phyloP scores from a whole-genome alignment of 345 rosid genomes.

The Syzygium grande region DNA sequence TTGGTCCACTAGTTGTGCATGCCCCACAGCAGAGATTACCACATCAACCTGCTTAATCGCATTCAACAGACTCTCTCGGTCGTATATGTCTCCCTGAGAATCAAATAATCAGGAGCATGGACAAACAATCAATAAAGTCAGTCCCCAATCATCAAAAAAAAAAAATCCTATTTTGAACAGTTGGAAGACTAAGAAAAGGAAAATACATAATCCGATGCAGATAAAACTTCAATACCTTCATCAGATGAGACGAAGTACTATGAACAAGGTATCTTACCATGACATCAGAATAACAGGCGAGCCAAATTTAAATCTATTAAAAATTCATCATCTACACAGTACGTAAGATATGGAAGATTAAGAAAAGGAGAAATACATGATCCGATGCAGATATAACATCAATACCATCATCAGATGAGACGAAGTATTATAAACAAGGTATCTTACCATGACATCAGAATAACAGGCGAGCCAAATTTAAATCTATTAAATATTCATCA shows the following conservation, averaged over 20 bases:
- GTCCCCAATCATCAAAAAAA: not conserved
- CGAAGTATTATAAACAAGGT: not conserved
- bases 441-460: not conserved
- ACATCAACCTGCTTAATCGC: constrained; percentile 2
- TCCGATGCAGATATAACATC: not conserved
- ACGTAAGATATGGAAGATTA: not conserved
- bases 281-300: no score
- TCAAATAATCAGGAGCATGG: not conserved
- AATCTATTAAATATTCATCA: no score
- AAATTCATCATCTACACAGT: no score
- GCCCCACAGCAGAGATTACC: constrained; percentile 6
- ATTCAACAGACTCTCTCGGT: constrained; percentile 1
- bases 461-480: no score
- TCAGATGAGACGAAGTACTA: not conserved
- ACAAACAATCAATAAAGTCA: not conserved
- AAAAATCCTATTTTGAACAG: not conserved
- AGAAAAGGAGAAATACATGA: not conserved
- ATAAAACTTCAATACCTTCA: not conserved
- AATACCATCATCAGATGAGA: not conserved
- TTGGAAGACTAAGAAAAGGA: not conserved
- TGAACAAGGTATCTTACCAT: not conserved
- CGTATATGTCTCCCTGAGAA: constrained; percentile 1
- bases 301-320: no score
- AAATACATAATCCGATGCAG: not conserved
- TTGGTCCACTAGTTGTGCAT: not conserved